Evolutionary conservation across 2,329 filamentous ascomycete species (phyloP).

Genomic region (Sclerotinia glacialis): DNA sequence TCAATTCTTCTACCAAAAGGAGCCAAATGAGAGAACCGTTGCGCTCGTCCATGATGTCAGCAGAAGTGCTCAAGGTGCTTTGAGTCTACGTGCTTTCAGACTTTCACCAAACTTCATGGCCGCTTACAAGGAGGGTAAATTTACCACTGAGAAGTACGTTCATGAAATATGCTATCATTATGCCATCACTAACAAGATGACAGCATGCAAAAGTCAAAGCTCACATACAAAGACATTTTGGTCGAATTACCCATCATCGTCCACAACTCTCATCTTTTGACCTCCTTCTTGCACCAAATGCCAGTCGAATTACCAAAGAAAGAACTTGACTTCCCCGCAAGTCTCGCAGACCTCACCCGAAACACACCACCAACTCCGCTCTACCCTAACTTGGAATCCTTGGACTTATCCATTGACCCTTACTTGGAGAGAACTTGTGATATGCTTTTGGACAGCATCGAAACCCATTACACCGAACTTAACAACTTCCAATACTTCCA

Average conservation of each 20-base stretch:
- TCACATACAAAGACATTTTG: conserved; percentile 91
- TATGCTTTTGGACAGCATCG: conserved; percentile 91
- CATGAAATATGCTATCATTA: background rate
- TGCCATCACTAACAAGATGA: conserved; percentile 22
- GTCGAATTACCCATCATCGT: conserved; percentile 84
- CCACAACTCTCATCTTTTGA: conserved; percentile 97
- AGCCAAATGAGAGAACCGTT: conserved; percentile 79
- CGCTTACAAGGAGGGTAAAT: conserved; percentile 93
- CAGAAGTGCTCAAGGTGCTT: conserved; percentile 85
- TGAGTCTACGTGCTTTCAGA: conserved; percentile 88
- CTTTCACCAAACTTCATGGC: conserved; percentile 84
- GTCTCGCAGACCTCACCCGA: conserved; percentile 72
- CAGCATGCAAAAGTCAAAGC: conserved; percentile 89
- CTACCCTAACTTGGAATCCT: conserved; percentile 78
- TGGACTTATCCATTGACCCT: conserved; percentile 92
- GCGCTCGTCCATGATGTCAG: conserved; percentile 93
- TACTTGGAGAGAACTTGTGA: conserved; percentile 99
- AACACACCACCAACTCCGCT: conserved; percentile 64
- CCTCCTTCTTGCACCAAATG: conserved; percentile 90
- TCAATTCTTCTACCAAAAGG: conserved; percentile 95
- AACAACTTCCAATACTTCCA: conserved; percentile 99
- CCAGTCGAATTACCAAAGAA: conserved; percentile 63
- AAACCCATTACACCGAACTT: conserved; percentile 95
- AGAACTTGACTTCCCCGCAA: conserved; percentile 72
- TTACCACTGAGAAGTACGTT: conserved; percentile 87